Conservation (phyloP, 306 rosid genomes). For the Malus domestica region ASM211411v1 NC_041796.1:28287001-28287500, state of each 20-base stretch:
- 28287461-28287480: background rate
- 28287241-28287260: slow-evolving; percentile 9
- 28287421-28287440: background rate
- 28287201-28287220: background rate
- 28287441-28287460: background rate
- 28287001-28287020: background rate
- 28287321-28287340: slow-evolving; percentile 94
- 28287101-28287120: background rate
- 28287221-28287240: background rate
- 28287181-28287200: background rate
- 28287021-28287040: background rate
- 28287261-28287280: slow-evolving; percentile 78
- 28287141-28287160: background rate
- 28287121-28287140: background rate
- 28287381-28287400: slow-evolving; percentile 98
- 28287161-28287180: background rate
- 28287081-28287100: background rate
- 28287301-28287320: slow-evolving; percentile 85
- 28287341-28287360: slow-evolving; percentile 61
- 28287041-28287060: background rate
- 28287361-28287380: slow-evolving; percentile 89
- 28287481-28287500: background rate
- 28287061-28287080: background rate
- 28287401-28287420: slow-evolving; percentile 34
- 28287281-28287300: slow-evolving; percentile 98